phyloP scores from a whole-genome alignment of 2,329 filamentous ascomycete species.

The Pestalotiopsis sp. region DNA sequence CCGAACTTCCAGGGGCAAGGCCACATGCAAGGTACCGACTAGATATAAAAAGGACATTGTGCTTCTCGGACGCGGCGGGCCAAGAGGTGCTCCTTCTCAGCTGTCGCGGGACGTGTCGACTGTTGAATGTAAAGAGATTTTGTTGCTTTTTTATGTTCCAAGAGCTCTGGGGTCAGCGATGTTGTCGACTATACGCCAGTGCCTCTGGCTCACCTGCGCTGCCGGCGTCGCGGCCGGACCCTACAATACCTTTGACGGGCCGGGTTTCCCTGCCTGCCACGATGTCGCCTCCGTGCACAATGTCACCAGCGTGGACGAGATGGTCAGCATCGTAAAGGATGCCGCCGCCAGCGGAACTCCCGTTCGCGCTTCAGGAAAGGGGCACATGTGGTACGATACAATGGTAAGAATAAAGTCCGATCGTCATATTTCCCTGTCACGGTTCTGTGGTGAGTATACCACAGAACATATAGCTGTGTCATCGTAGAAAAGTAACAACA shows the following conservation, averaged over 20 bases:
- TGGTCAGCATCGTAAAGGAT: constrained; percentile 42
- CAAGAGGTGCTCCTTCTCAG: not conserved
- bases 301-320: constrained; percentile 46
- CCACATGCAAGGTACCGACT: constrained; percentile 7
- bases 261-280: constrained; percentile 48
- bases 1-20: not conserved
- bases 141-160: not conserved
- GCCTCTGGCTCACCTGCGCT: not conserved
- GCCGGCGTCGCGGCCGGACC: constrained; percentile 4
- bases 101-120: not conserved
- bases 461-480: not conserved
- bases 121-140: not conserved
- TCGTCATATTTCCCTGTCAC: not conserved
- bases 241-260: constrained; percentile 54
- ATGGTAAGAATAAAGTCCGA: constrained; percentile 29
- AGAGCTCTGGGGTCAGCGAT: constrained; percentile 1
- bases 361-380: constrained; percentile 50
- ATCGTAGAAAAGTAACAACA: not conserved
- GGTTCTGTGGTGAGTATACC: not conserved
- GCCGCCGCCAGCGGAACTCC: constrained; percentile 40
- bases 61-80: not conserved
- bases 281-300: constrained; percentile 47
- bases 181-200: constrained; percentile 21
- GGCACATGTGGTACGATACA: constrained; percentile 51
- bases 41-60: constrained; percentile 14